Conservation (phyloP, 129 eudicot genomes). For the Deinandra increscens region DNA sequence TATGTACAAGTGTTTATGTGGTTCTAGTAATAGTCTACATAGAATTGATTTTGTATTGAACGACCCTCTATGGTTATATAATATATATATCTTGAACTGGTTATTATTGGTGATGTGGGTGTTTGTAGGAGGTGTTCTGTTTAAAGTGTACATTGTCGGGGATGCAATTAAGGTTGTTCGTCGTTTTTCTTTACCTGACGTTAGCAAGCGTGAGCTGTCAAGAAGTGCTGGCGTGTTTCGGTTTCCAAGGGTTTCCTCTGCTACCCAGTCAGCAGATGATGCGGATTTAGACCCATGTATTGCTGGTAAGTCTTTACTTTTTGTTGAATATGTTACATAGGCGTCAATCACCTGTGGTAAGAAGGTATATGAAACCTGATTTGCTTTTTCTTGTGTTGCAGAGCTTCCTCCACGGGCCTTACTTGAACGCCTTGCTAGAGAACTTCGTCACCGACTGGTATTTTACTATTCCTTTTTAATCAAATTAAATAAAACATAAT, state of each 20-base stretch:
- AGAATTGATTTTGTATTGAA: background rate
- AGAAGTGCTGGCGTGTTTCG: slow-evolving; percentile 76
- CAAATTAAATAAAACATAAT: background rate
- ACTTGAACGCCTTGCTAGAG: slow-evolving; percentile 83
- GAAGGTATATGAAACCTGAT: background rate
- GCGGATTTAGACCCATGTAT: slow-evolving; percentile 88
- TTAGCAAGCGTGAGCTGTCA: slow-evolving; percentile 69
- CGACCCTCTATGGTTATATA: background rate
- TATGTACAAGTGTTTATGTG: background rate
- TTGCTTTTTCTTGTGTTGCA: slow-evolving; percentile 35
- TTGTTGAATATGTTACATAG: slow-evolving; percentile 1
- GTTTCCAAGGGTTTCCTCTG: slow-evolving; percentile 93
- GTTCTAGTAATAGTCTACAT: background rate
- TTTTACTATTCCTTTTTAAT: background rate
- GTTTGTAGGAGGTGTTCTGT: slow-evolving; percentile 75
- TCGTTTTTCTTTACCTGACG: slow-evolving; percentile 90
- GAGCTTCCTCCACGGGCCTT: slow-evolving; percentile 96
- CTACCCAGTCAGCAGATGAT: slow-evolving; percentile 96
- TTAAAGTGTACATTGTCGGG: slow-evolving; percentile 89
- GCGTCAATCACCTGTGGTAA: background rate
- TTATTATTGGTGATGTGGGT: background rate
- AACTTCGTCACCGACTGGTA: slow-evolving; percentile 89
- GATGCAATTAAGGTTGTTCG: slow-evolving; percentile 88
- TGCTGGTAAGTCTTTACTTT: slow-evolving; percentile 52
- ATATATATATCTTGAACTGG: background rate